These are phyloP conservation scores for Knufia fluminis DNA, from an alignment of 2,329 filamentous ascomycete genomes.

Conservation along the genomic window DNA sequence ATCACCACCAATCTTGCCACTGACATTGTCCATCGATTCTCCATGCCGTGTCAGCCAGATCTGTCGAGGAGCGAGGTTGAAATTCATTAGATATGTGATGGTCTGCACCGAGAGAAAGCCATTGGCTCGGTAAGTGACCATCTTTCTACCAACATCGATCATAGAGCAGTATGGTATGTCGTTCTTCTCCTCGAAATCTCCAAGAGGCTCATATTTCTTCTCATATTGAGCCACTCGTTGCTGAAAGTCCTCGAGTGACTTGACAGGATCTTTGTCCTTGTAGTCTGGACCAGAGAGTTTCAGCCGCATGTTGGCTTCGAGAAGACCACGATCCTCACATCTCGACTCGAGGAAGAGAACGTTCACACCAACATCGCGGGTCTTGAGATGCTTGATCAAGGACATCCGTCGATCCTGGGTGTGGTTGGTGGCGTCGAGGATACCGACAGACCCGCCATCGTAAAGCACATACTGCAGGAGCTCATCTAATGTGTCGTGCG, in stretches of 20 bases:
- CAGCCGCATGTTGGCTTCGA: slow-evolving; percentile 94
- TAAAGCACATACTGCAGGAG: slow-evolving; percentile 79
- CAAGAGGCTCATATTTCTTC: slow-evolving; percentile 84
- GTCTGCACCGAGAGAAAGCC: slow-evolving; percentile 89
- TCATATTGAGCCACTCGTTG: slow-evolving; percentile 87
- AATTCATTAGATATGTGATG: slow-evolving; percentile 90
- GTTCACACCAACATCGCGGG: slow-evolving; percentile 70
- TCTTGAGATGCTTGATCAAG: slow-evolving; percentile 73
- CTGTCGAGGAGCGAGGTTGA: slow-evolving; percentile 88
- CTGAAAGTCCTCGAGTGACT: slow-evolving; percentile 84
- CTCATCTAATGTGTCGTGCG: slow-evolving; percentile 85
- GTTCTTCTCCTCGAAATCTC: slow-evolving; percentile 80
- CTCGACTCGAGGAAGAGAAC: slow-evolving; percentile 94
- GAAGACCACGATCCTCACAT: slow-evolving; percentile 71
- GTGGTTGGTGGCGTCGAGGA: slow-evolving; percentile 95
- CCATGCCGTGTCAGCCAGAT: slow-evolving; percentile 98
- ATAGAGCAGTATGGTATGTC: slow-evolving; percentile 95
- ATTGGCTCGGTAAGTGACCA: slow-evolving; percentile 79
- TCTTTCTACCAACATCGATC: slow-evolving; percentile 92
- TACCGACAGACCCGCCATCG: slow-evolving; percentile 78
- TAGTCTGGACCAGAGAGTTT: slow-evolving; percentile 96
- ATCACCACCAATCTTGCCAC: slow-evolving; percentile 84
- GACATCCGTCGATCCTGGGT: slow-evolving; percentile 76
- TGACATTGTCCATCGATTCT: slow-evolving; percentile 77
- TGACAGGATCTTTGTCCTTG: slow-evolving; percentile 78